Conservation (phyloP, 2,329 filamentous ascomycete genomes). For the Pseudogymnoascus pannorum region DNA sequence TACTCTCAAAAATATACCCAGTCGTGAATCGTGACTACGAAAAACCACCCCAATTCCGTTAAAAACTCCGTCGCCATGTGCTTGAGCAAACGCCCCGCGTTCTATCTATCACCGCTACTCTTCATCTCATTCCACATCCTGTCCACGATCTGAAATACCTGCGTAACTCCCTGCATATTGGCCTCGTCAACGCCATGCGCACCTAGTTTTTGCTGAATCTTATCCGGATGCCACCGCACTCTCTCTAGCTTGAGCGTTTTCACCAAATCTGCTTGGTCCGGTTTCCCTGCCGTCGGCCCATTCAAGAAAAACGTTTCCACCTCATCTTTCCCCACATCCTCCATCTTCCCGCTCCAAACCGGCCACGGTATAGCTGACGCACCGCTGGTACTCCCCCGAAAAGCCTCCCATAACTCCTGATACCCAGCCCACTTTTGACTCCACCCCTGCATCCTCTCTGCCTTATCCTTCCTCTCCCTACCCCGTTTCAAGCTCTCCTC, state of each 20-base stretch:
- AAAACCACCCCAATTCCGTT: not conserved
- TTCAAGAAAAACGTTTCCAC: slow-evolving; percentile 56
- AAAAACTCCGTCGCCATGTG: not conserved
- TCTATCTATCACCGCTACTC: not conserved
- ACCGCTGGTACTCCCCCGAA: slow-evolving; percentile 34
- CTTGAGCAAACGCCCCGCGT: not conserved
- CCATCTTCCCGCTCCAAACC: slow-evolving; percentile 50
- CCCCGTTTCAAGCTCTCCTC: slow-evolving; percentile 62
- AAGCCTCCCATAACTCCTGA: slow-evolving; percentile 50
- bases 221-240: slow-evolving; percentile 95
- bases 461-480: slow-evolving; percentile 45
- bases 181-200: slow-evolving; percentile 59
- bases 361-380: slow-evolving; percentile 53
- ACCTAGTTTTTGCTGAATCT: slow-evolving; percentile 85
- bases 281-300: slow-evolving; percentile 33
- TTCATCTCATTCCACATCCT: slow-evolving; percentile 59
- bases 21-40: not conserved
- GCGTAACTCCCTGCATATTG: slow-evolving; percentile 73
- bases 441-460: slow-evolving; percentile 45
- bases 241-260: slow-evolving; percentile 71
- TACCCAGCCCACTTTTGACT: slow-evolving; percentile 60
- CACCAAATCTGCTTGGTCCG: slow-evolving; percentile 31
- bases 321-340: slow-evolving; percentile 46
- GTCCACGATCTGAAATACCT: slow-evolving; percentile 88
- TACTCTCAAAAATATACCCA: slow-evolving; percentile 1